Evolutionary conservation across 257 asterid genomes (phyloP).

Genomic region (Datura wrightii): DNA sequence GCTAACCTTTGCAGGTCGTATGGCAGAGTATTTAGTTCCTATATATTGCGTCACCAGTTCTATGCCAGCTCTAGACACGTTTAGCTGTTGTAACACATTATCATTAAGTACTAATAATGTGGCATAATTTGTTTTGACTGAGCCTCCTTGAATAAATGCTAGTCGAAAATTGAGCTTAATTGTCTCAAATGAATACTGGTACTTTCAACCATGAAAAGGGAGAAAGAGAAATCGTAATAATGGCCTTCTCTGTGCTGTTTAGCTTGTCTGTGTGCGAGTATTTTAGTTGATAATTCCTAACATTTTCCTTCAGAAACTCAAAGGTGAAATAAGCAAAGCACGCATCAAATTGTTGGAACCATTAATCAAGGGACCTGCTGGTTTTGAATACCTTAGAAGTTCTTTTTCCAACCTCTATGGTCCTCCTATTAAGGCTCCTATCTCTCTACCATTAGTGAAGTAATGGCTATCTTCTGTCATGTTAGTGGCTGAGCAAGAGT

Average conservation of each 20-base stretch:
- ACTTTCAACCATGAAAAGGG: background rate
- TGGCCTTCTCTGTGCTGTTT: conserved; percentile 22
- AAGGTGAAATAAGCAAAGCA: conserved; percentile 34
- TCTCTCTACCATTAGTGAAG: conserved; percentile 35
- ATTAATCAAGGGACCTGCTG: conserved; percentile 42
- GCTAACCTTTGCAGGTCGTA: background rate
- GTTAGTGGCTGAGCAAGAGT: conserved; percentile 33
- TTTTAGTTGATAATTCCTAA: conserved; percentile 8
- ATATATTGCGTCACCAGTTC: background rate
- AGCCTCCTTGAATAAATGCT: conserved; percentile 18
- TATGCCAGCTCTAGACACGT: background rate
- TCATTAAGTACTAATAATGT: background rate
- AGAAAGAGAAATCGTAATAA: background rate
- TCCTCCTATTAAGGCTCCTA: conserved; percentile 35
- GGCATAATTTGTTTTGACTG: conserved; percentile 6
- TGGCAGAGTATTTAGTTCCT: conserved; percentile 14
- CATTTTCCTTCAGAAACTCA: conserved; percentile 33
- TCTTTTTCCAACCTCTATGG: conserved; percentile 39
- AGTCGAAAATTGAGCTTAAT: background rate
- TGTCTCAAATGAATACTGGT: conserved; percentile 17
- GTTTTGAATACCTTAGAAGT: conserved; percentile 38
- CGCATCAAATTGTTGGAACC: conserved; percentile 39
- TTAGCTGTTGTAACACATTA: conserved; percentile 10
- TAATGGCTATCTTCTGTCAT: conserved; percentile 38
- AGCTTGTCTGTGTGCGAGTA: background rate